A percentile compares a stretch with the other conserved stretches of the same genome.
These are phyloP conservation scores for Aspergillus sclerotioniger DNA, from an alignment of 495 filamentous ascomycete genomes.

Conservation along the genomic window DNA sequence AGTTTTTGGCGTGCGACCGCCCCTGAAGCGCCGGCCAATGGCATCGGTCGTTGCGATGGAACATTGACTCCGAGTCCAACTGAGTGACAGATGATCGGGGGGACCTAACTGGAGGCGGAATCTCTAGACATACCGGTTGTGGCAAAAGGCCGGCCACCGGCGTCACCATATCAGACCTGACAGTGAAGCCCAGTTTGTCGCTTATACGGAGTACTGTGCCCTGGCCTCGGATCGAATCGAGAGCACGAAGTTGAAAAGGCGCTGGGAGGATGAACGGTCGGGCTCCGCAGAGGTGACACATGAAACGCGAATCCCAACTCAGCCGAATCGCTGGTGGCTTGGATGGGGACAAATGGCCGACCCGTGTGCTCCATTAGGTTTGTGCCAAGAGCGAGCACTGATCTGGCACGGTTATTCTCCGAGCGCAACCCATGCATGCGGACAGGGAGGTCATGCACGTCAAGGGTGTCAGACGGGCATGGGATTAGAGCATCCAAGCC, in stretches of 20 bases:
- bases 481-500: conserved; percentile 24
- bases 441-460: conserved; percentile 29
- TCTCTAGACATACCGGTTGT: conserved; percentile 5
- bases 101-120: conserved; percentile 15
- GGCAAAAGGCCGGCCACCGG: background rate
- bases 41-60: conserved; percentile 7
- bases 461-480: conserved; percentile 14
- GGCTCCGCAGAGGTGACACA: background rate
- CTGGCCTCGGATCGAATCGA: too few relatives aligned
- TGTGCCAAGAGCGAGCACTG: background rate
- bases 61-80: conserved; percentile 2
- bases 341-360: background rate
- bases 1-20: conserved; percentile 13
- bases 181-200: background rate
- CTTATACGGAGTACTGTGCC: background rate
- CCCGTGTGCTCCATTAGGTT: background rate
- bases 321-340: background rate
- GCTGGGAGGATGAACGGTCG: background rate
- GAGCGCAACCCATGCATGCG: conserved; percentile 11
- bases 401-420: background rate
- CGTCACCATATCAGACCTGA: background rate
- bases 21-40: conserved; percentile 17
- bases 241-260: background rate
- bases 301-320: background rate
- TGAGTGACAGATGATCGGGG: conserved; percentile 8